Evolutionary conservation across 139 green algal species (phyloP).

Genomic region (Ulvella scutata): DNA sequence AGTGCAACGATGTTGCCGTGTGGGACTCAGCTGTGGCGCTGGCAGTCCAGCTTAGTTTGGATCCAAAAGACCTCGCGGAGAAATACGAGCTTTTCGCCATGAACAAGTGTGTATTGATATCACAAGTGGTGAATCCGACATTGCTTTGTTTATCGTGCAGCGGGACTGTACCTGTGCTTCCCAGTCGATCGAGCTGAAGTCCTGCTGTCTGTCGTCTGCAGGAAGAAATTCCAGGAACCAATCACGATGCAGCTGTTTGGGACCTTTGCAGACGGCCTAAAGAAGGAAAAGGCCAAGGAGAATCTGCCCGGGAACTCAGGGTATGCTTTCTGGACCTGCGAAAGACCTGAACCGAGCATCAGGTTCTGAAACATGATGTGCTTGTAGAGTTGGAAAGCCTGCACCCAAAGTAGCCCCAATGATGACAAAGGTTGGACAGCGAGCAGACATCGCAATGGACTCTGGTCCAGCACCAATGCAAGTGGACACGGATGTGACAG

Average conservation of each 20-base stretch:
- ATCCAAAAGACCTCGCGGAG: not conserved
- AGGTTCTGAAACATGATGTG: too few relatives aligned
- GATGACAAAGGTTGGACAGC: too few relatives aligned
- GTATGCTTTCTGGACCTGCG: too few relatives aligned
- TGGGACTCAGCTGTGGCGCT: not conserved
- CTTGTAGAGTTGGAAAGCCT: too few relatives aligned
- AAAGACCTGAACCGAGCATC: too few relatives aligned
- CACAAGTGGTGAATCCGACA: too few relatives aligned
- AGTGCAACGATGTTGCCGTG: not conserved
- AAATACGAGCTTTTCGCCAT: not conserved
- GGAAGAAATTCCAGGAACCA: not conserved
- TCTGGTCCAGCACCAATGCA: too few relatives aligned
- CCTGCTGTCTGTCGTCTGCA: not conserved
- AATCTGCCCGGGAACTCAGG: not conserved
- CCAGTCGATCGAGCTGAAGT: not conserved
- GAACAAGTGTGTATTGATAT: not conserved
- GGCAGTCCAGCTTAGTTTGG: not conserved
- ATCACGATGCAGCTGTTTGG: not conserved
- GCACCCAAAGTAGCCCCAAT: too few relatives aligned
- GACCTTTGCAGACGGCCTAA: not conserved
- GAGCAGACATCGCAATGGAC: too few relatives aligned
- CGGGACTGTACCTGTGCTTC: not conserved
- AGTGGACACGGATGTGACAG: too few relatives aligned
- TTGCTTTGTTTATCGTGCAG: not conserved
- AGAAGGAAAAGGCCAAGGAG: not conserved